phyloP scores from a whole-genome alignment of 306 rosid species.

The Dalbergia oliveri region DNA sequence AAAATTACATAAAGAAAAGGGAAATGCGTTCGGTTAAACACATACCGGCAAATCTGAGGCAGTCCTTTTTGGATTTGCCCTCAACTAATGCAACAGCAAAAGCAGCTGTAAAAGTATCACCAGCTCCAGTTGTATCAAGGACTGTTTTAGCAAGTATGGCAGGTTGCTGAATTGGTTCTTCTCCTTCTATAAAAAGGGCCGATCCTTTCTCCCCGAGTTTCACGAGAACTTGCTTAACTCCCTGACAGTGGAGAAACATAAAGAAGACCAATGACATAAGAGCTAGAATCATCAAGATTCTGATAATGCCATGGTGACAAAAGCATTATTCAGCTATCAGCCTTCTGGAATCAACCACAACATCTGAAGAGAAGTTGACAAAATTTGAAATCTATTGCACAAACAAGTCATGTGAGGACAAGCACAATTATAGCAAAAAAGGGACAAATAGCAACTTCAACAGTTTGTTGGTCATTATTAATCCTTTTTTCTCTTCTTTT shows the following conservation, averaged over 20 bases:
- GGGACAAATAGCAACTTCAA: slow-evolving; percentile 32
- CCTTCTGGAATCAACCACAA: slow-evolving; percentile 35
- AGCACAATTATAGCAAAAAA: background rate
- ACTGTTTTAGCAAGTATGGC: slow-evolving; percentile 68
- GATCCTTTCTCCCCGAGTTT: slow-evolving; percentile 92
- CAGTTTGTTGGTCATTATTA: background rate
- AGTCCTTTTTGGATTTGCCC: slow-evolving; percentile 76
- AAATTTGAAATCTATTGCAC: slow-evolving; percentile 9
- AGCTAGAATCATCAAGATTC: slow-evolving; percentile 18
- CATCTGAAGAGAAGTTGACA: slow-evolving; percentile 5
- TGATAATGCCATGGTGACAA: slow-evolving; percentile 2
- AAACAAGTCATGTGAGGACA: background rate
- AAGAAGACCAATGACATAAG: slow-evolving; percentile 22
- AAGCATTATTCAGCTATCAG: slow-evolving; percentile 40
- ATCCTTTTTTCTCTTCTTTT: background rate
- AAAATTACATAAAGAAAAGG: slow-evolving; percentile 25
- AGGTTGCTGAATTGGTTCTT: slow-evolving; percentile 80
- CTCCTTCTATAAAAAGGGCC: slow-evolving; percentile 81
- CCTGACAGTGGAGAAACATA: slow-evolving; percentile 61
- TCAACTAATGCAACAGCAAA: slow-evolving; percentile 90
- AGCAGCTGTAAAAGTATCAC: slow-evolving; percentile 93
- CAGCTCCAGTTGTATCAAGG: slow-evolving; percentile 92
- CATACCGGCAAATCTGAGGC: slow-evolving; percentile 85
- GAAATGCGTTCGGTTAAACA: slow-evolving; percentile 15
- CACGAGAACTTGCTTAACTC: slow-evolving; percentile 86